Evolutionary conservation across 148 eudicot species (phyloP), one percentile per base, ranked within the genome.

Genomic region (Fallopia convolvulus): DNA sequence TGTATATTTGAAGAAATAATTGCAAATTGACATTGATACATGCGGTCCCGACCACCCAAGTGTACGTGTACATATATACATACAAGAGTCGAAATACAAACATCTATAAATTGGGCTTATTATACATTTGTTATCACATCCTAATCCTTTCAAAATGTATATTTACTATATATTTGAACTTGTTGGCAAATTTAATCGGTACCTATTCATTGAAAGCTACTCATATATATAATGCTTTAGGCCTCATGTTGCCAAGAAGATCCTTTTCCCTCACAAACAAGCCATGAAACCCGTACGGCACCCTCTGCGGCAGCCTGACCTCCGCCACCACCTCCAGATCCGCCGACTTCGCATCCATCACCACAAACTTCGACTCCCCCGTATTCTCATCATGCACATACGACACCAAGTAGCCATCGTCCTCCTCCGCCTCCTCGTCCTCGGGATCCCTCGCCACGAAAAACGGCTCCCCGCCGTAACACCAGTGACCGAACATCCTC

Each of bases 241-340:
- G 50, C 15, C 14, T 48, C 21, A 4, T 15, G 23, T 72, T 78
- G 30, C 74, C 52, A 47, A 89, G 86, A 47, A 89, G 86, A 77
- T 84, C 90, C 74, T 77, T 83, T 68, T 87, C 87, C 32, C 79
- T 81, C 8, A 90, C 84, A 78, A 88, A 90, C 21, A 90, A 68
- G 8, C 93, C 93, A 52, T 88, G 93, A 53, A 90, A 88, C 10
- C 93, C 93, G 21, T 82, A 90, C 0, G 93, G 93, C 58, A 90
- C 93, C 60, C 93, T 82, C 6, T 74, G 81, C 4, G 93, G 93
- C 61, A 90, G 66, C 77, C 72, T 83, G 42, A 88, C 91, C 0
- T 77, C 77, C 1, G 91, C 90, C 21, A 90, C 83, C 60, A 88
- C 79, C 8, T 90, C 89, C 20, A 90, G 85, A 17, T 55, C 20